These are phyloP conservation scores for Porcisia hertigi DNA, from an alignment of 208 protist species.

Conservation along the genomic window DNA sequence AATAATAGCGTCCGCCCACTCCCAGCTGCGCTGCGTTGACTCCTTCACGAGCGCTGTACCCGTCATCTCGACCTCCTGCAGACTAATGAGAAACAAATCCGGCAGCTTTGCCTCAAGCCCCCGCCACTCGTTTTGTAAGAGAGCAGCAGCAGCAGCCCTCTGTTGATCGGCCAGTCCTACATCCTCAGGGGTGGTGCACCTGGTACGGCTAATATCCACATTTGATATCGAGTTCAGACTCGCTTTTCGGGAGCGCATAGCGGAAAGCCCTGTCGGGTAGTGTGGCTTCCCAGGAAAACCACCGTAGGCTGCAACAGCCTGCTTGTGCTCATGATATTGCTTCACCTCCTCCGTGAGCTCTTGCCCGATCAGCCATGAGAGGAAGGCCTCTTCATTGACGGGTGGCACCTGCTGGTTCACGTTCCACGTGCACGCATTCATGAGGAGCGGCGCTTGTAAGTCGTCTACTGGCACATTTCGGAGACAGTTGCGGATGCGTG, in stretches of 20 bases:
- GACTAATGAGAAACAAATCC: slow-evolving; percentile 73
- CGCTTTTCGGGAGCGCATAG: slow-evolving; percentile 20
- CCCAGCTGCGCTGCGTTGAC: slow-evolving; percentile 52
- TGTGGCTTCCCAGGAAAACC: background rate
- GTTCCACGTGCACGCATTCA: slow-evolving; percentile 84
- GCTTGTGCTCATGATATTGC: slow-evolving; percentile 32
- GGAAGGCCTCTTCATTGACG: slow-evolving; percentile 29
- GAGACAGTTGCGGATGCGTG: slow-evolving; percentile 41
- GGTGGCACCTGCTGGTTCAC: slow-evolving; percentile 68
- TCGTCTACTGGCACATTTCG: slow-evolving; percentile 15
- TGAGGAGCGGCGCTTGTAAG: slow-evolving; percentile 36
- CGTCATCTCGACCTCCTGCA: slow-evolving; percentile 90
- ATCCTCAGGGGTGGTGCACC: background rate
- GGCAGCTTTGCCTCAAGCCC: slow-evolving; percentile 51
- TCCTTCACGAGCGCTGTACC: slow-evolving; percentile 73
- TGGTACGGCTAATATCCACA: background rate
- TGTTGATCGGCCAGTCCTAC: background rate
- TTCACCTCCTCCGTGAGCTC: slow-evolving; percentile 35
- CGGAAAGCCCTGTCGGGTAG: slow-evolving; percentile 8
- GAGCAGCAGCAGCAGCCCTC: background rate
- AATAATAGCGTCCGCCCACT: slow-evolving; percentile 73
- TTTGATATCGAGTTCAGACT: background rate
- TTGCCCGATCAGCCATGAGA: slow-evolving; percentile 56
- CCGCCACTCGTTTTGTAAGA: slow-evolving; percentile 18
- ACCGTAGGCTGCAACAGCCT: slow-evolving; percentile 20